Conservation (phyloP, 129 eudicot genomes). For the Mikania micrantha region DNA sequence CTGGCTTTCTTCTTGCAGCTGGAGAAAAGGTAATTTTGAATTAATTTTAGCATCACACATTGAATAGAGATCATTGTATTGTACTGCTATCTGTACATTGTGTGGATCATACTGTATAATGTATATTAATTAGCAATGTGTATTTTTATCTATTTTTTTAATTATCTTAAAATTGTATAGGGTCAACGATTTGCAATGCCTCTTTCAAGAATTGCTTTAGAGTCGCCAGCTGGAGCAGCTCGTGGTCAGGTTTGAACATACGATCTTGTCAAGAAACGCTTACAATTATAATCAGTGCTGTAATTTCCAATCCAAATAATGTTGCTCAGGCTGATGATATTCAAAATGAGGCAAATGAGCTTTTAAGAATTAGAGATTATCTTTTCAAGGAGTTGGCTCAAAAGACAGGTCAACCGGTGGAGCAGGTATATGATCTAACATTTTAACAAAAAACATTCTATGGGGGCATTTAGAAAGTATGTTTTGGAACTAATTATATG, state of each 20-base stretch:
- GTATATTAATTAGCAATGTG: not conserved
- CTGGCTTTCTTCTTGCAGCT: conserved; percentile 78
- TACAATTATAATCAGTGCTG: not conserved
- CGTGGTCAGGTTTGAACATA: conserved; percentile 68
- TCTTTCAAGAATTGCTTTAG: conserved; percentile 50
- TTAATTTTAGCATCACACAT: not conserved
- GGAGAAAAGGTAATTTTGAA: conserved; percentile 70
- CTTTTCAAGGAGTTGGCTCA: conserved; percentile 69
- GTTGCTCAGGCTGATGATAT: conserved; percentile 72
- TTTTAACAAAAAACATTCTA: not conserved
- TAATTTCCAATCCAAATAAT: not conserved
- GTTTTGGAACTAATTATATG: not conserved
- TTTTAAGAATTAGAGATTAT: conserved; percentile 70
- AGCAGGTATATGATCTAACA: conserved; percentile 40
- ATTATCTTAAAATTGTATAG: conserved; percentile 29
- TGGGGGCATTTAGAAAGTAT: not conserved
- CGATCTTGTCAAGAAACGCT: not conserved
- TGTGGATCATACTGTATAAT: not conserved
- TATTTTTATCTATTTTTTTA: not conserved
- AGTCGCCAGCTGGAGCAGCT: conserved; percentile 82
- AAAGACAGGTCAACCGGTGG: conserved; percentile 73
- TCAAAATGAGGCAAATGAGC: conserved; percentile 70
- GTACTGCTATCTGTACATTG: not conserved
- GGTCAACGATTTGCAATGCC: conserved; percentile 71
- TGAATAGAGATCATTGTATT: not conserved